A percentile compares a stretch with the other conserved stretches of the same genome.
phyloP scores from a whole-genome alignment of 2,329 filamentous ascomycete species.

The Setomelanomma holmii region DNA sequence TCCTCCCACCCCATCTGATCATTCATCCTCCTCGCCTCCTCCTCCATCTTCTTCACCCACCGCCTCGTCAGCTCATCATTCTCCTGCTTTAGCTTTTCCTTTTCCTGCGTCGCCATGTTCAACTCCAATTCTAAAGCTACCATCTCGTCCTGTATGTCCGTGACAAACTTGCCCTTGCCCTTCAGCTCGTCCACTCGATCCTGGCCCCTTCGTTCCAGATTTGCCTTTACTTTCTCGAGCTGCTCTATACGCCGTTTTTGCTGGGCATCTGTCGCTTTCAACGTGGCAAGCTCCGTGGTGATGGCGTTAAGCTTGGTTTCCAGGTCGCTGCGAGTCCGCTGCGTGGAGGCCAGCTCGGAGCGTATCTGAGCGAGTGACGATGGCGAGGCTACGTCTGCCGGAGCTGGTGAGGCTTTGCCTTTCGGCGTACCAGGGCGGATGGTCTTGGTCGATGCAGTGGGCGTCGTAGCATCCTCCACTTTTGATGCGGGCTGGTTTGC shows the following conservation, averaged over 20 bases:
- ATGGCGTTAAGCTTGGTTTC: conserved; percentile 68
- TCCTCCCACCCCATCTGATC: conserved; percentile 37
- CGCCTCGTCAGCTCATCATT: conserved; percentile 89
- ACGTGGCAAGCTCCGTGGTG: conserved; percentile 68
- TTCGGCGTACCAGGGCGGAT: conserved; percentile 27
- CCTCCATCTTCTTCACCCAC: conserved; percentile 88
- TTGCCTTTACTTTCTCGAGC: conserved; percentile 68
- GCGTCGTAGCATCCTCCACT: conserved; percentile 24
- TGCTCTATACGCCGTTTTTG: conserved; percentile 68
- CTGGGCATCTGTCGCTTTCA: conserved; percentile 66
- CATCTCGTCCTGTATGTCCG: conserved; percentile 92
- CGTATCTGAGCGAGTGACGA: conserved; percentile 43
- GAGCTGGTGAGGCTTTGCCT: conserved; percentile 24
- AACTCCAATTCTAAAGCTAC: conserved; percentile 86
- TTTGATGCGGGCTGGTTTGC: conserved; percentile 33
- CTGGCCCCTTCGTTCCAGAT: conserved; percentile 70
- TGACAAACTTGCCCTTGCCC: conserved; percentile 82
- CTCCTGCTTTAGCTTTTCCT: conserved; percentile 75
- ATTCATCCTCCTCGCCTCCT: conserved; percentile 90
- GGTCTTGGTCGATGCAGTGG: conserved; percentile 29
- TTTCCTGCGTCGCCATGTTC: conserved; percentile 81
- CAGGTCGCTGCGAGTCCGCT: conserved; percentile 74
- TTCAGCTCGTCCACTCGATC: conserved; percentile 86
- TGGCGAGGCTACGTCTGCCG: conserved; percentile 17
- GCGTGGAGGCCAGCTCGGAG: conserved; percentile 76